Base-by-base conservation (phyloP, 192 early-diverging fungal species). In the Phlyctochytrium bullatum region DNA sequence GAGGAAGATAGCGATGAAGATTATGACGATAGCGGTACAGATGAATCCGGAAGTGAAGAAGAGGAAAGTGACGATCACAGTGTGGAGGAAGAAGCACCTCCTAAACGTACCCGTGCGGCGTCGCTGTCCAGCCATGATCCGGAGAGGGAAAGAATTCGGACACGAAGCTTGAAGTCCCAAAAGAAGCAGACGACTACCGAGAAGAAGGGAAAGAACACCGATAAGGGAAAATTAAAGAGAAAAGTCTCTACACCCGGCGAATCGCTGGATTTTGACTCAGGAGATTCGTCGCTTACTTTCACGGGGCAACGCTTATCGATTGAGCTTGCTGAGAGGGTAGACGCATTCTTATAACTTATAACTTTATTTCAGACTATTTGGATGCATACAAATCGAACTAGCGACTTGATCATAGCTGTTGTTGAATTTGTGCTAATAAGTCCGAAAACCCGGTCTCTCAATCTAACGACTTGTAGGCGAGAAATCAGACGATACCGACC, bases 311-410 rank as follows among this genome's bases (percentile, higher is more conserved):
- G 68, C 4, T 33, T 79, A 50, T 62, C 68, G 25, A 25, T 77
- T 3, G 62, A 66, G 23, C 62, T 75, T 17, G 36, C 34, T 30
- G 52, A 72, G 16, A 33, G 73, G 52, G 72, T 74, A 47, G 16
- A 25, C 17, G 33, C 16, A 24, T 1, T 10, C 27, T n/a, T 1
- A 32, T 34, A n/a, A 17, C 32, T 16, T 1, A 36, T 34, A n/a
- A 25, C 30, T 27, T 2, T 72, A 36, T 4, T 2, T 28, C 53
- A 80, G 75, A 27, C 52, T 27, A 31, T 77, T 10, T 78, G 68
- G 62, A 66, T 81, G 36, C 80, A 81, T 36, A 74, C 74, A n/a
- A 64, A 34, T 24, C 16, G 67, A 2, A 59, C 33, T 3, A 73
- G 71, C 68, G 33, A 61, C 23, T 36, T 74, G 34, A 56, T 77